Evolutionary conservation across 352 stramenopile genomes (phyloP).

Genomic region (Globisporangium paroecandrum): DNA sequence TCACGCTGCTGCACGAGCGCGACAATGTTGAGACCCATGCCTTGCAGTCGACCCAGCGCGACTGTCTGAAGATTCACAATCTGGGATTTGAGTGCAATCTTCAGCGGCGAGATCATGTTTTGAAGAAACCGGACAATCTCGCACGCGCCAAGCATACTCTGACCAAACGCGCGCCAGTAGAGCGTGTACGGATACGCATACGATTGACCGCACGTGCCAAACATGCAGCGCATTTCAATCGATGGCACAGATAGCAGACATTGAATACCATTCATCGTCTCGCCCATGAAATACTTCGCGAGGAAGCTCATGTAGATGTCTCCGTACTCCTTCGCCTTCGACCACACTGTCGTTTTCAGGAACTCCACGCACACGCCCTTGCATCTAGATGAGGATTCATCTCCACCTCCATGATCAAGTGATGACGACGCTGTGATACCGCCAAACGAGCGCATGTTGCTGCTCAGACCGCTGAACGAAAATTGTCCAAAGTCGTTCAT

Average conservation of each 20-base stretch:
- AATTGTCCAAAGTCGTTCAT: conserved; percentile 28
- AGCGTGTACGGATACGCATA: conserved; percentile 22
- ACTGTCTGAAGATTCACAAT: conserved; percentile 55
- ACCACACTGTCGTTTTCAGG: conserved; percentile 51
- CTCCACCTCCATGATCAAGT: not conserved
- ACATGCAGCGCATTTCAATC: conserved; percentile 59
- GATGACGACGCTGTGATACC: not conserved
- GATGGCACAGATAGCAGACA: conserved; percentile 44
- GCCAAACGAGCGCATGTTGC: conserved; percentile 32
- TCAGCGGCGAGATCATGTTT: conserved; percentile 49
- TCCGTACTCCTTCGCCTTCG: conserved; percentile 38
- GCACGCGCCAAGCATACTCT: conserved; percentile 64
- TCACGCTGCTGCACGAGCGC: conserved; percentile 67
- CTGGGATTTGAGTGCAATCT: conserved; percentile 42
- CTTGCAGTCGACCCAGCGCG: conserved; percentile 46
- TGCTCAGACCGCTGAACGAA: conserved; percentile 60
- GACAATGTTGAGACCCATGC: conserved; percentile 41
- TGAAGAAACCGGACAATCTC: conserved; percentile 64
- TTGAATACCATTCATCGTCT: conserved; percentile 42
- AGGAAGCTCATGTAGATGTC: conserved; percentile 81
- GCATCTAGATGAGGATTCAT: conserved; percentile 10
- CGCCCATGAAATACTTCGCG: conserved; percentile 60
- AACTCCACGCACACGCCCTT: conserved; percentile 59
- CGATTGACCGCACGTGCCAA: conserved; percentile 22
- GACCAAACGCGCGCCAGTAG: conserved; percentile 76